phyloP scores from a whole-genome alignment of 352 stramenopile genomes.

The Pythium folliculosum region DNA sequence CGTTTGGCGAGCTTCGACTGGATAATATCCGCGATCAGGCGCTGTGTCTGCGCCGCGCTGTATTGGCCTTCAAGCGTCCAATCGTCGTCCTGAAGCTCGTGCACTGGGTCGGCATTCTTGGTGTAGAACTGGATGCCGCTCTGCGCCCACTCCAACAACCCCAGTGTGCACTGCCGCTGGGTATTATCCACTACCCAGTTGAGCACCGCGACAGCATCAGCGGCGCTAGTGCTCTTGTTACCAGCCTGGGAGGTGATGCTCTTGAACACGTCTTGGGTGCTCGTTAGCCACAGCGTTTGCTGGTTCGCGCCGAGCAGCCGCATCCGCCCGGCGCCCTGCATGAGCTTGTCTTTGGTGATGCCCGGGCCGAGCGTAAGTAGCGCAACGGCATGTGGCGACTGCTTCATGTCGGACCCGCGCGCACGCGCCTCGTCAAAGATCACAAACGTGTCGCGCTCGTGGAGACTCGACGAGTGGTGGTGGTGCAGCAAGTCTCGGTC shows the following conservation, averaged over 20 bases:
- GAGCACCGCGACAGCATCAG: slow-evolving; percentile 35
- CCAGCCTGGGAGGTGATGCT: slow-evolving; percentile 36
- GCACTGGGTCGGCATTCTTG: slow-evolving; percentile 20
- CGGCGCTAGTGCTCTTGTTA: neutral
- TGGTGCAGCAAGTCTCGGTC: slow-evolving; percentile 37
- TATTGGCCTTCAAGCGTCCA: slow-evolving; percentile 37
- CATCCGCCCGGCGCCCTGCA: slow-evolving; percentile 89
- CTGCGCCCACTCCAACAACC: slow-evolving; percentile 75
- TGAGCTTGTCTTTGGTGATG: slow-evolving; percentile 91
- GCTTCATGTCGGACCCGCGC: slow-evolving; percentile 87
- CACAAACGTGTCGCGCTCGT: slow-evolving; percentile 82
- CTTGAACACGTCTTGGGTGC: slow-evolving; percentile 65
- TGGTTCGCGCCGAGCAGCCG: slow-evolving; percentile 75
- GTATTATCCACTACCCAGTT: slow-evolving; percentile 90
- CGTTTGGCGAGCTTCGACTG: neutral
- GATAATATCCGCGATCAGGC: slow-evolving; percentile 2
- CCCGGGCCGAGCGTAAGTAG: slow-evolving; percentile 83
- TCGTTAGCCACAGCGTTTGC: slow-evolving; percentile 61
- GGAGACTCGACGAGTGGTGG: slow-evolving; percentile 66
- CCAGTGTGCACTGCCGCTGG: slow-evolving; percentile 52
- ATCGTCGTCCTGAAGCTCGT: slow-evolving; percentile 7
- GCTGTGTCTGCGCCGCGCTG: neutral
- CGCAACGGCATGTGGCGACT: slow-evolving; percentile 57
- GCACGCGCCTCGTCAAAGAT: slow-evolving; percentile 91
- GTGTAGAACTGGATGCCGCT: slow-evolving; percentile 75